These are phyloP conservation scores for Plantago elongata DNA, from an alignment of 257 asterid genomes.

Conservation along the genomic window DNA sequence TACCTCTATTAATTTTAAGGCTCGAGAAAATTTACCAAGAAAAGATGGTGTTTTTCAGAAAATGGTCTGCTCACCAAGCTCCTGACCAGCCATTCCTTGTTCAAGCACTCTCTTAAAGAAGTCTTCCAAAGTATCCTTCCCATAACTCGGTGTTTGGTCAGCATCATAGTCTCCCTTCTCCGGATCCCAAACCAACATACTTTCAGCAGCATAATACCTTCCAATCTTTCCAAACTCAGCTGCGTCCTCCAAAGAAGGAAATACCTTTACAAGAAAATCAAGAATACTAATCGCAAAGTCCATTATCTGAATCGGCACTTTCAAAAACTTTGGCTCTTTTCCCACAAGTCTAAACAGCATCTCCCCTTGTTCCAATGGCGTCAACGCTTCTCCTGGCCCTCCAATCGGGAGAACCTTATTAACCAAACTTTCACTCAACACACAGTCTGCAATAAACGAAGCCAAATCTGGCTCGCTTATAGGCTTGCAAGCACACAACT, in stretches of 20 bases:
- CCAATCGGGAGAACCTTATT: slow-evolving; percentile 75
- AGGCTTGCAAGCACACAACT: slow-evolving; percentile 87
- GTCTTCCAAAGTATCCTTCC: slow-evolving; percentile 76
- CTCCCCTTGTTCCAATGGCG: slow-evolving; percentile 95
- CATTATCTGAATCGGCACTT: slow-evolving; percentile 86
- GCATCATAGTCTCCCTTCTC: slow-evolving; percentile 71
- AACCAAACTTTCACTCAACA: slow-evolving; percentile 46
- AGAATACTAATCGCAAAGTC: slow-evolving; percentile 82
- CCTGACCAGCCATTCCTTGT: slow-evolving; percentile 92
- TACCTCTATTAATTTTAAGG: slow-evolving; percentile 16
- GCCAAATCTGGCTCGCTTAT: slow-evolving; percentile 90
- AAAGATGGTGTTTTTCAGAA: slow-evolving; percentile 31
- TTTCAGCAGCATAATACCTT: slow-evolving; percentile 94
- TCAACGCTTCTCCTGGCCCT: slow-evolving; percentile 87
- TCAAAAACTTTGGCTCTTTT: slow-evolving; percentile 68
- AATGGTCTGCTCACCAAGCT: slow-evolving; percentile 83
- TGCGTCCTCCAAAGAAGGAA: slow-evolving; percentile 76
- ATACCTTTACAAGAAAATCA: slow-evolving; percentile 69
- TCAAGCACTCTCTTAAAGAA: slow-evolving; percentile 72
- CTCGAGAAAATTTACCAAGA: background rate
- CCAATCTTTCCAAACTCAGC: slow-evolving; percentile 99
- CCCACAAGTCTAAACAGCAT: slow-evolving; percentile 70
- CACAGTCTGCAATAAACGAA: slow-evolving; percentile 69
- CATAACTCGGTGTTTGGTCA: slow-evolving; percentile 85
- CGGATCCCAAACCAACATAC: slow-evolving; percentile 78